Conservation (phyloP, 352 stramenopile species). For the Phytopythium vexans region DNA sequence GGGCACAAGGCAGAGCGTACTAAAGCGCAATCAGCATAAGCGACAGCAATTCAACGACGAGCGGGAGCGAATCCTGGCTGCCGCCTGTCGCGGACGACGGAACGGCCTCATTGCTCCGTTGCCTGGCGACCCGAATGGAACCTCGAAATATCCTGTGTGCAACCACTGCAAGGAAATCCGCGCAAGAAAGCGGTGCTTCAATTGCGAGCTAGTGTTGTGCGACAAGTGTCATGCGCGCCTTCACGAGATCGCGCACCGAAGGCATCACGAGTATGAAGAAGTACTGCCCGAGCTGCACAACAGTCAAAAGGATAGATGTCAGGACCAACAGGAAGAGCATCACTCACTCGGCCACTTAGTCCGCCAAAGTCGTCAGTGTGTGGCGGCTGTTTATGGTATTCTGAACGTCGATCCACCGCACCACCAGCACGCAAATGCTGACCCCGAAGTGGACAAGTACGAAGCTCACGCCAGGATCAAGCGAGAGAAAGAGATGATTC, state of each 20-base stretch:
- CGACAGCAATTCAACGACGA: constrained; percentile 36
- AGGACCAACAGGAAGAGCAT: constrained; percentile 19
- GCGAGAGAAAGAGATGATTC: constrained; percentile 50
- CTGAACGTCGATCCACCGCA: constrained; percentile 9
- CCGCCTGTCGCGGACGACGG: constrained; percentile 31
- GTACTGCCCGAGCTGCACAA: constrained; percentile 27
- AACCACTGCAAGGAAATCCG: constrained; percentile 44
- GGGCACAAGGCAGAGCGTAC: constrained; percentile 24
- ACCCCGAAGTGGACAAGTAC: constrained; percentile 51
- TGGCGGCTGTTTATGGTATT: constrained; percentile 25
- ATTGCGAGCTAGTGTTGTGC: constrained; percentile 58
- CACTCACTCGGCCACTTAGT: constrained; percentile 21
- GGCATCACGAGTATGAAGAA: constrained; percentile 52
- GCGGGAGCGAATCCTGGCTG: constrained; percentile 31
- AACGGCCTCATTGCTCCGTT: constrained; percentile 63
- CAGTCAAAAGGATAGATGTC: constrained; percentile 14
- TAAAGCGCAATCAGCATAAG: constrained; percentile 28
- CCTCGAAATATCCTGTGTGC: constrained; percentile 42
- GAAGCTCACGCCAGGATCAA: constrained; percentile 34
- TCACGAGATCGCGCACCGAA: constrained; percentile 44
- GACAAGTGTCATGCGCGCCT: constrained; percentile 58
- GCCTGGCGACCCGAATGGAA: constrained; percentile 20
- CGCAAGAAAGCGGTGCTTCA: constrained; percentile 43
- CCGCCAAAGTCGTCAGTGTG: constrained; percentile 18
- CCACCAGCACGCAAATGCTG: neutral